Percentiles rank a stretch among this genome's conserved stretches.
These are phyloP conservation scores for Cardamine occulta DNA, from an alignment of 345 rosid species.

Conservation along the genomic window DNA sequence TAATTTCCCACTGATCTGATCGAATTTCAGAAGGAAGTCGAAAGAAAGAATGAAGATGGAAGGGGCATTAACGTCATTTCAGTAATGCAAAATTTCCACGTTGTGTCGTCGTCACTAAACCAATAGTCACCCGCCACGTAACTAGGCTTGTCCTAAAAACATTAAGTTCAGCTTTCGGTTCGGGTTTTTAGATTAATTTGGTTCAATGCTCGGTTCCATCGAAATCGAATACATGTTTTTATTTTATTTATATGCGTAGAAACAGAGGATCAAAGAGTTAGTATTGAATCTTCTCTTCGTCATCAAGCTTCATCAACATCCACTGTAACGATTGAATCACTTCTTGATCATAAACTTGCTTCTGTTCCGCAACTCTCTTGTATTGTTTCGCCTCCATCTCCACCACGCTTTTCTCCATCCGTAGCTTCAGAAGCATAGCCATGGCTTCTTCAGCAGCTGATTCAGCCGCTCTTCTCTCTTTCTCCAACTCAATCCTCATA, in stretches of 20 bases:
- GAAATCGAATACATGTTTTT: not conserved
- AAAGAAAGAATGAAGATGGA: not conserved
- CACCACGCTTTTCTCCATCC: slow-evolving; percentile 60
- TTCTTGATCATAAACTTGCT: slow-evolving; percentile 55
- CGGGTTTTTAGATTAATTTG: not conserved
- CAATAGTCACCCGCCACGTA: slow-evolving; percentile 34
- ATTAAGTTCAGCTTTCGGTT: not conserved
- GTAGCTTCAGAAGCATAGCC: slow-evolving; percentile 82
- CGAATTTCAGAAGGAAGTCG: not conserved
- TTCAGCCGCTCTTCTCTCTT: slow-evolving; percentile 75
- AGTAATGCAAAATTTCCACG: slow-evolving; percentile 3
- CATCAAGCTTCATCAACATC: slow-evolving; percentile 55
- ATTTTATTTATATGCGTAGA: slow-evolving; percentile 8
- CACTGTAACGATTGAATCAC: slow-evolving; percentile 69
- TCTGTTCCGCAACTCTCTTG: slow-evolving; percentile 62
- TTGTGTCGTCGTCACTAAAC: slow-evolving; percentile 6
- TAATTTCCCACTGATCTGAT: slow-evolving; percentile 33
- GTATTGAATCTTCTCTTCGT: slow-evolving; percentile 22
- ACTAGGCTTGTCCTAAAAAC: not conserved
- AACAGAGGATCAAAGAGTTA: slow-evolving; percentile 15
- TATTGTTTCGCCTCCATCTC: slow-evolving; percentile 69
- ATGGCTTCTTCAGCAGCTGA: slow-evolving; percentile 81
- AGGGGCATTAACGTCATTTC: slow-evolving; percentile 22
- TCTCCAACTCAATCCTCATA: slow-evolving; percentile 62
- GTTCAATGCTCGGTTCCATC: not conserved